A percentile compares a stretch with the other conserved stretches of the same genome.
Conservation (phyloP, 345 rosid genomes). For the Citrus cavaleriei region DNA sequence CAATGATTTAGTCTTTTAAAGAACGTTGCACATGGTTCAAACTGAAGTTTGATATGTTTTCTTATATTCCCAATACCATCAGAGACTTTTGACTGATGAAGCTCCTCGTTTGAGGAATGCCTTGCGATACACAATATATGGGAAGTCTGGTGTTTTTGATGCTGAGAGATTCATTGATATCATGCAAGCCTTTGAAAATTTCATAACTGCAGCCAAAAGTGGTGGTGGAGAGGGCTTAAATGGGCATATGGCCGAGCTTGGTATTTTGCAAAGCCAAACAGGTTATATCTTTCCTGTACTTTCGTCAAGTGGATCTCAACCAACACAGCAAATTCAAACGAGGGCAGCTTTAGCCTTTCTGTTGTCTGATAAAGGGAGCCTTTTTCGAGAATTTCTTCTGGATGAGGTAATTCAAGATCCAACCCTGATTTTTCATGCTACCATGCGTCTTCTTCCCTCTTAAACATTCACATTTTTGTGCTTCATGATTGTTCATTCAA, state of each 20-base stretch:
- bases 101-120: slow-evolving; percentile 81
- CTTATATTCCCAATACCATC: slow-evolving; percentile 12
- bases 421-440: not conserved
- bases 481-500: not conserved
- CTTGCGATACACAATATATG: slow-evolving; percentile 89
- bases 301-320: slow-evolving; percentile 36
- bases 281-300: slow-evolving; percentile 34
- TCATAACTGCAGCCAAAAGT: slow-evolving; percentile 94
- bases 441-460: too few relatives aligned
- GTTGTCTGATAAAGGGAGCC: slow-evolving; percentile 82
- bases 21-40: not conserved
- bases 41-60: not conserved
- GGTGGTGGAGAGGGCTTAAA: slow-evolving; percentile 91
- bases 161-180: slow-evolving; percentile 98
- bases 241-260: slow-evolving; percentile 92
- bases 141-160: slow-evolving; percentile 87
- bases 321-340: slow-evolving; percentile 62
- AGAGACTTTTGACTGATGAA: slow-evolving; percentile 94
- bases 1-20: not conserved
- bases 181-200: slow-evolving; percentile 96
- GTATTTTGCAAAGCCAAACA: slow-evolving; percentile 50
- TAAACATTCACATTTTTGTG: not conserved
- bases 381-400: slow-evolving; percentile 89
- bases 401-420: slow-evolving; percentile 66
- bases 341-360: slow-evolving; percentile 88